A percentile compares a stretch with the other conserved stretches of the same genome.
phyloP scores from a whole-genome alignment of 2,329 filamentous ascomycete genomes.

The Xylariaceae sp. region DNA sequence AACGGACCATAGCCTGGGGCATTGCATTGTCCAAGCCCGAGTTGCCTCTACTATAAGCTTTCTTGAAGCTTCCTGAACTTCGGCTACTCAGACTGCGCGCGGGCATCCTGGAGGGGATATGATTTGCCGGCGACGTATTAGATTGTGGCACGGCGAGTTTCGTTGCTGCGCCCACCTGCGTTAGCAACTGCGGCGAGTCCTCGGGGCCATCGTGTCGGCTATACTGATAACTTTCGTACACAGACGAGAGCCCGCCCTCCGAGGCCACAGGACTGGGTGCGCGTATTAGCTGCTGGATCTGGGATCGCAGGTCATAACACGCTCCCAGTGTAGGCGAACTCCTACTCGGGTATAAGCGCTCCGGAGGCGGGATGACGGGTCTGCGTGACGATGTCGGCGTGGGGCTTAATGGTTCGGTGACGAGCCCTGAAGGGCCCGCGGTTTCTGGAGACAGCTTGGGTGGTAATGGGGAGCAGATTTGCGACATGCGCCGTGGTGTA shows the following conservation, averaged over 20 bases:
- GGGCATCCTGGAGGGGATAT: background rate
- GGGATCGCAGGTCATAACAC: slow-evolving; percentile 2
- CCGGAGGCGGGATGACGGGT: slow-evolving; percentile 25
- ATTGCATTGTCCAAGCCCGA: background rate
- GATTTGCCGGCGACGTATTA: background rate
- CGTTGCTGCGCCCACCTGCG: slow-evolving; percentile 15
- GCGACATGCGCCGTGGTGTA: slow-evolving; percentile 26
- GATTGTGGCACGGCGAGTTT: slow-evolving; percentile 15
- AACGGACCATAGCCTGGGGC: background rate
- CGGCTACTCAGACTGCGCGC: too few species aligned
- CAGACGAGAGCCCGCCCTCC: slow-evolving; percentile 30
- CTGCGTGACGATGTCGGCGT: slow-evolving; percentile 24
- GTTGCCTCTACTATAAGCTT: background rate
- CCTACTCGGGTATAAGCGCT: slow-evolving; percentile 21
- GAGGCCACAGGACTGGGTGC: slow-evolving; percentile 20
- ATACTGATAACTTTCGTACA: slow-evolving; percentile 31
- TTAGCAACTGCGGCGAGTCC: slow-evolving; percentile 10
- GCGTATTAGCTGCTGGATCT: slow-evolving; percentile 21
- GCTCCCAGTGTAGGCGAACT: slow-evolving; percentile 26
- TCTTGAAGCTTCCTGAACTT: background rate
- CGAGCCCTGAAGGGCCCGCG: background rate
- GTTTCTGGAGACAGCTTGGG: slow-evolving; percentile 12
- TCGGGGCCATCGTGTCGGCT: slow-evolving; percentile 13
- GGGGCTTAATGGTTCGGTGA: background rate
- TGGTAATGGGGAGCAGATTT: slow-evolving; percentile 29